phyloP scores from a whole-genome alignment of 495 filamentous ascomycete genomes.

The Aspergillus baeticus region DNA sequence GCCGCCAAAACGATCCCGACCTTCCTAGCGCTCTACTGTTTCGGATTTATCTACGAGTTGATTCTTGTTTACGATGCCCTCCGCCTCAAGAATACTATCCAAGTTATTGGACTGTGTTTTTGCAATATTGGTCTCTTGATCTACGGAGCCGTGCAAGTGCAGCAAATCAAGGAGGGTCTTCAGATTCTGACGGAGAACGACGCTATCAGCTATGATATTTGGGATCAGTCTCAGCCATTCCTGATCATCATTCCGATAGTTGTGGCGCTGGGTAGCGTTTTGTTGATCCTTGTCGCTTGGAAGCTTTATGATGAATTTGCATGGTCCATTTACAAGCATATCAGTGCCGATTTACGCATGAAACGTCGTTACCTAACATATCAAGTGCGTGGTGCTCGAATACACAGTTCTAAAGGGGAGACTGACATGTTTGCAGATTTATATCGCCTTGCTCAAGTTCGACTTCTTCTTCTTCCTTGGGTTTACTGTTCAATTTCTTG shows the following conservation, averaged over 20 bases:
- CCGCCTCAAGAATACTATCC: slow-evolving; percentile 95
- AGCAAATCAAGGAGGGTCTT: slow-evolving; percentile 79
- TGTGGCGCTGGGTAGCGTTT: slow-evolving; percentile 69
- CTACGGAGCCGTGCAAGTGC: slow-evolving; percentile 88
- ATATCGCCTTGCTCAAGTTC: slow-evolving; percentile 96
- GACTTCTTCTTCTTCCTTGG: slow-evolving; percentile 99
- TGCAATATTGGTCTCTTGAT: slow-evolving; percentile 89
- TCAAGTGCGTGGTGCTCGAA: slow-evolving; percentile 61
- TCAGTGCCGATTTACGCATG: slow-evolving; percentile 94
- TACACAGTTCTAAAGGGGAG: not conserved
- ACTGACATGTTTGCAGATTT: slow-evolving; percentile 66
- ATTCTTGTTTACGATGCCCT: slow-evolving; percentile 90
- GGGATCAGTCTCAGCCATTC: slow-evolving; percentile 66
- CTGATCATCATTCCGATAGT: slow-evolving; percentile 84
- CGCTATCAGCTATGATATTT: slow-evolving; percentile 52
- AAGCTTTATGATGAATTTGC: slow-evolving; percentile 98
- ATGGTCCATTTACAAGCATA: slow-evolving; percentile 99
- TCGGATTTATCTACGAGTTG: slow-evolving; percentile 90
- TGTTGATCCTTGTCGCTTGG: slow-evolving; percentile 77
- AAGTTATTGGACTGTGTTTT: slow-evolving; percentile 90
- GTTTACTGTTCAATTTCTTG: slow-evolving; percentile 95
- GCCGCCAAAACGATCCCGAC: slow-evolving; percentile 71
- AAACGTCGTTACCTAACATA: slow-evolving; percentile 95
- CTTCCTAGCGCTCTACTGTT: slow-evolving; percentile 94
- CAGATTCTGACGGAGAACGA: slow-evolving; percentile 33